These are phyloP conservation scores for Blastocystis sp. DNA, from an alignment of 352 stramenopile genomes.

Conservation along the genomic window DNA sequence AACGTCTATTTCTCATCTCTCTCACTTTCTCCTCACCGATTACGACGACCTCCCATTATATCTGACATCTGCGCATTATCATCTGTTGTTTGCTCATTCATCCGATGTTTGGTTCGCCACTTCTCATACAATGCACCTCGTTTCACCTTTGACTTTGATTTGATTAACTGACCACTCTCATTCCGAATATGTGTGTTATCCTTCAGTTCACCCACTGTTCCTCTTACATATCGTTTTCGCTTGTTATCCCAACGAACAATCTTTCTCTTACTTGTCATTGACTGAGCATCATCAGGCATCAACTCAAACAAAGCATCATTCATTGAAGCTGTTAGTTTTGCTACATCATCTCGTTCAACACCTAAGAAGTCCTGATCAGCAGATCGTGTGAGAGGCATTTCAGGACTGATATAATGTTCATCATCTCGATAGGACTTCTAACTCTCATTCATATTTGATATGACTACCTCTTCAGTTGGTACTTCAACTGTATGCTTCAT, in stretches of 20 bases:
- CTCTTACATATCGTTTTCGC: constrained; percentile 91
- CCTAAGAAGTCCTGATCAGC: constrained; percentile 3
- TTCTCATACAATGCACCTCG: constrained; percentile 83
- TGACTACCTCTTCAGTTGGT: not conserved
- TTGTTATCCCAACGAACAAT: constrained; percentile 95
- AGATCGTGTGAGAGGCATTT: not conserved
- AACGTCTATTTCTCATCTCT: not conserved
- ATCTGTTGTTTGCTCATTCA: not conserved
- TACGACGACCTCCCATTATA: not conserved
- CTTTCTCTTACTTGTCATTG: constrained; percentile 90
- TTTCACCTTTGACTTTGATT: constrained; percentile 63
- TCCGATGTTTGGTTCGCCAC: constrained; percentile 74
- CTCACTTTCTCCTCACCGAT: not conserved
- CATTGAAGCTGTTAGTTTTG: not conserved
- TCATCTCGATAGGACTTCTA: constrained; percentile 36
- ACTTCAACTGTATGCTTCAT: not conserved
- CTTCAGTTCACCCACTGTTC: constrained; percentile 77
- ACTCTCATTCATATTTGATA: not conserved
- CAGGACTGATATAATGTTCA: not conserved
- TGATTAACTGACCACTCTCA: constrained; percentile 76
- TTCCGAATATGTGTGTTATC: constrained; percentile 73
- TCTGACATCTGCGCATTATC: too few relatives aligned
- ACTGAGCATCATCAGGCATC: constrained; percentile 71
- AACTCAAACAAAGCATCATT: constrained; percentile 41
- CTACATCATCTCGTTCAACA: constrained; percentile 14